Evolutionary conservation across 2,329 filamentous ascomycete genomes (phyloP).

Genomic region (Fusarium pininemorale): DNA sequence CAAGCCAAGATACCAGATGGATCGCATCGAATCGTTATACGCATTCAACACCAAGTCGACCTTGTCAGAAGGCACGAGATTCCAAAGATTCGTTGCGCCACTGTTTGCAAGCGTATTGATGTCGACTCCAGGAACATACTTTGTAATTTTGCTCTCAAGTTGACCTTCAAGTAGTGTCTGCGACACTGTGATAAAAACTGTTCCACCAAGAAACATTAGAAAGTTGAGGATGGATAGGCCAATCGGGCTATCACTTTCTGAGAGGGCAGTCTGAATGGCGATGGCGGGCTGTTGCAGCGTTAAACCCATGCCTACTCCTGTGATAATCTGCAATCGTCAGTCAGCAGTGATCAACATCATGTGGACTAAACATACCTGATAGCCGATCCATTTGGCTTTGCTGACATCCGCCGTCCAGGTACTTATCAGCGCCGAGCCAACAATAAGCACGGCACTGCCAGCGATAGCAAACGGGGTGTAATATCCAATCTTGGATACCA

Average conservation of each 20-base stretch:
- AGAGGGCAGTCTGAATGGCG: slow-evolving; percentile 1
- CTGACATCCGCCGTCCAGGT: slow-evolving; percentile 6
- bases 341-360: neutral
- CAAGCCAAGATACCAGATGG: slow-evolving; percentile 12
- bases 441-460: neutral
- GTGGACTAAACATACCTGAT: neutral
- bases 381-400: slow-evolving; percentile 3
- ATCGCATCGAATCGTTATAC: slow-evolving; percentile 16
- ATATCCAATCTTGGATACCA: slow-evolving; percentile 7
- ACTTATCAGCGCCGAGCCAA: neutral
- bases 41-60: neutral
- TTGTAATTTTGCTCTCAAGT: neutral
- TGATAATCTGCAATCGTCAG: neutral
- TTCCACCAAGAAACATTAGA: slow-evolving; percentile 1
- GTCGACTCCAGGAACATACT: neutral
- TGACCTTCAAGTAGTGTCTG: slow-evolving; percentile 6
- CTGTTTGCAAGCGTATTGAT: neutral
- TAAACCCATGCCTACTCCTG: slow-evolving; percentile 6
- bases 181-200: slow-evolving; percentile 15
- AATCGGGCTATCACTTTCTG: slow-evolving; percentile 5
- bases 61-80: slow-evolving; percentile 1
- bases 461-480: slow-evolving; percentile 7
- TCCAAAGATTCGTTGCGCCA: neutral
- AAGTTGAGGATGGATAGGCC: slow-evolving; percentile 19
- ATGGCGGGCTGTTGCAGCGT: slow-evolving; percentile 12